Evolutionary conservation across 352 stramenopile species (phyloP).

Genomic region (Phytophthora ramorum): DNA sequence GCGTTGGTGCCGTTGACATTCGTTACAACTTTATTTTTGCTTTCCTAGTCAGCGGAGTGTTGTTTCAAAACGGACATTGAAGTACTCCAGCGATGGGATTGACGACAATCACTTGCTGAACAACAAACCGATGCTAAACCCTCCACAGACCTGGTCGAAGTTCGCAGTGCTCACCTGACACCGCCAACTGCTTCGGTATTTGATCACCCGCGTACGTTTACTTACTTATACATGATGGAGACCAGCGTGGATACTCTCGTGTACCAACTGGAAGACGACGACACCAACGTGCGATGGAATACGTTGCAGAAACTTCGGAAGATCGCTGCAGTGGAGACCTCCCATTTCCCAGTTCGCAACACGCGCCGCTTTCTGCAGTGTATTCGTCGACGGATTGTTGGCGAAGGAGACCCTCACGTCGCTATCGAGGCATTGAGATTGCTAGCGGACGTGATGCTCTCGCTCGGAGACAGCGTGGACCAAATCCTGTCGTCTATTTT

Average conservation of each 20-base stretch:
- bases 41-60: constrained; percentile 17
- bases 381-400: constrained; percentile 59
- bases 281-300: constrained; percentile 52
- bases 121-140: constrained; percentile 27
- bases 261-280: constrained; percentile 83
- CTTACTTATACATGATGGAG: constrained; percentile 40
- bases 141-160: constrained; percentile 15
- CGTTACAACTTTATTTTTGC: constrained; percentile 39
- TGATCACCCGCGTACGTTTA: constrained; percentile 13
- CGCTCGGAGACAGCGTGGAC: constrained; percentile 67
- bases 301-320: constrained; percentile 73
- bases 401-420: constrained; percentile 44
- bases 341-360: constrained; percentile 78
- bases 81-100: constrained; percentile 11
- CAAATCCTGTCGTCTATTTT: constrained; percentile 76
- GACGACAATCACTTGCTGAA: constrained; percentile 14
- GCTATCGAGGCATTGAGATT: constrained; percentile 63
- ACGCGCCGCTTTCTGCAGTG: constrained; percentile 77
- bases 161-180: constrained; percentile 23
- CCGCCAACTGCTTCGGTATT: background rate
- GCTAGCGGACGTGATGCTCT: constrained; percentile 71
- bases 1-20: constrained; percentile 1
- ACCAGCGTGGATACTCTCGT: constrained; percentile 75
- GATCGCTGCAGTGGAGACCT: constrained; percentile 65
- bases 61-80: constrained; percentile 38